Conservation (phyloP, 257 asterid genomes). For the Forsythia suspensa region DNA sequence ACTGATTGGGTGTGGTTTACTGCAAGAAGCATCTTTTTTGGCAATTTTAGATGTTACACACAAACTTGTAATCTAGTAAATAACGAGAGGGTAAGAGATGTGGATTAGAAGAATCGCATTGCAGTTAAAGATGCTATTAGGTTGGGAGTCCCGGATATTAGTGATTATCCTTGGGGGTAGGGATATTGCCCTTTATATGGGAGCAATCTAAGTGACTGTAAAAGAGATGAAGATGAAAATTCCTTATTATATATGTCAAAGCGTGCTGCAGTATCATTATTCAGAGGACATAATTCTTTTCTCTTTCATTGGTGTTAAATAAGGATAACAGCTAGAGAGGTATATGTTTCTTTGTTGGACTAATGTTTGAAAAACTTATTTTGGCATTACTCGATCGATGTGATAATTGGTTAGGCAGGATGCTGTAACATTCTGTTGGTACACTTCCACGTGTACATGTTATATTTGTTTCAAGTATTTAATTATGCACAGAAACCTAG, state of each 20-base stretch:
- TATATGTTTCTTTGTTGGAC: background rate
- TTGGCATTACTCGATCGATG: background rate
- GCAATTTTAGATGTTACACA: background rate
- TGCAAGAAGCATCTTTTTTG: background rate
- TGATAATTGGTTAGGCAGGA: background rate
- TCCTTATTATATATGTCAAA: background rate
- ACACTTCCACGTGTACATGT: background rate
- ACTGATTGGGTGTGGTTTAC: background rate
- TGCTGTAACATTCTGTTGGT: constrained; percentile 1
- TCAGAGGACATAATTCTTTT: background rate
- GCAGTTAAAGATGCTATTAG: background rate
- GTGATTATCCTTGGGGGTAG: constrained; percentile 4
- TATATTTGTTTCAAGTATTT: constrained; percentile 11
- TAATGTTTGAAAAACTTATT: constrained; percentile 5
- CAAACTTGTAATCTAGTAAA: background rate
- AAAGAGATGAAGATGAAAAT: constrained; percentile 4
- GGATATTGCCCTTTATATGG: constrained; percentile 2
- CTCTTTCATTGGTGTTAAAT: background rate
- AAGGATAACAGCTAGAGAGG: constrained; percentile 1
- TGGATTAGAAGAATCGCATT: background rate
- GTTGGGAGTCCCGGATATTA: background rate
- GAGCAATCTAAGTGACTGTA: background rate
- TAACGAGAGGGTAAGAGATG: background rate
- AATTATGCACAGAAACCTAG: constrained; percentile 3
- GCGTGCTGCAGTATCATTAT: constrained; percentile 15